Evolutionary conservation across 2,329 filamentous ascomycete species (phyloP).

Genomic region (Botrytis pseudocinerea): DNA sequence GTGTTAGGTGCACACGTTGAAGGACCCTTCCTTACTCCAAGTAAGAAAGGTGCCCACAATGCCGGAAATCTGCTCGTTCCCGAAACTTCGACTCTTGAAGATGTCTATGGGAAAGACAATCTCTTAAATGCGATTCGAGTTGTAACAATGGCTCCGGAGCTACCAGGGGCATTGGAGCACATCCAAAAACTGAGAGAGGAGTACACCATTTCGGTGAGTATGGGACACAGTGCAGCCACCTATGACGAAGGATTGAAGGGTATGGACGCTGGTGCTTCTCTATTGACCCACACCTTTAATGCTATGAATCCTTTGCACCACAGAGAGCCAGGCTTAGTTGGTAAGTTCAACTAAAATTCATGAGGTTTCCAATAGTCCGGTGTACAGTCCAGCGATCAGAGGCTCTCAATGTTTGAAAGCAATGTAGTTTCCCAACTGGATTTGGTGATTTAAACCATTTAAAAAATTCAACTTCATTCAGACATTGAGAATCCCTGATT

Average conservation of each 20-base stretch:
- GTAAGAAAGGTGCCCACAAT: constrained; percentile 55
- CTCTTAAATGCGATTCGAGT: constrained; percentile 48
- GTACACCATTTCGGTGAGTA: constrained; percentile 36
- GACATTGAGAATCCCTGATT: background rate
- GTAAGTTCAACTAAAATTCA: constrained; percentile 31
- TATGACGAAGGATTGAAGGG: constrained; percentile 49
- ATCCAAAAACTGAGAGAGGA: constrained; percentile 45
- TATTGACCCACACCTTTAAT: constrained; percentile 56
- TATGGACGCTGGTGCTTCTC: constrained; percentile 50
- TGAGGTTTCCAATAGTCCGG: background rate
- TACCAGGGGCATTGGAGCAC: constrained; percentile 45
- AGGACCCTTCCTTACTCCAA: constrained; percentile 55
- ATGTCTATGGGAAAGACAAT: constrained; percentile 49
- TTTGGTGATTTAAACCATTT: background rate
- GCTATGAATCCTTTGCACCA: constrained; percentile 54
- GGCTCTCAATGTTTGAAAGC: background rate
- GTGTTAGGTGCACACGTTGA: constrained; percentile 58
- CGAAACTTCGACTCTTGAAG: constrained; percentile 29
- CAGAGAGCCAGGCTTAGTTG: constrained; percentile 52
- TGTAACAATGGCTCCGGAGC: constrained; percentile 54
- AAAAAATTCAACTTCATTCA: background rate
- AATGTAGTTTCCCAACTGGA: background rate
- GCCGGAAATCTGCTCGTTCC: constrained; percentile 36
- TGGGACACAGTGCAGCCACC: constrained; percentile 50
- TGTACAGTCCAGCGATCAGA: background rate